These are phyloP conservation scores for Exophiala bonariae DNA, from an alignment of 2,329 filamentous ascomycete genomes.

Conservation along the genomic window DNA sequence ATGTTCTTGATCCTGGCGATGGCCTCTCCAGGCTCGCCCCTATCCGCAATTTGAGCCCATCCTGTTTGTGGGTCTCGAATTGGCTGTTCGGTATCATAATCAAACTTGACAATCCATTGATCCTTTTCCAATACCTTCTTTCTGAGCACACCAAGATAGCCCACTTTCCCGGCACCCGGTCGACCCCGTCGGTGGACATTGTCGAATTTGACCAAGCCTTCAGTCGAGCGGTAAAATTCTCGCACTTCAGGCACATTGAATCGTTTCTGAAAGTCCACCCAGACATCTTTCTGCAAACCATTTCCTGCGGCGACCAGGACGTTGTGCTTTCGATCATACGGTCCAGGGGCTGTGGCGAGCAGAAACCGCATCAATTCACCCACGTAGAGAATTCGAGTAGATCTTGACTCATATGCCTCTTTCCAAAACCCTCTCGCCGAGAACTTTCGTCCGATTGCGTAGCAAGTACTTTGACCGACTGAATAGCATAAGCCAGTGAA, in stretches of 20 bases:
- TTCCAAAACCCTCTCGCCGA: slow-evolving; percentile 25
- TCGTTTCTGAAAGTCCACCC: slow-evolving; percentile 44
- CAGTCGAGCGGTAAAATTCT: slow-evolving; percentile 78
- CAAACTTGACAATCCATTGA: slow-evolving; percentile 64
- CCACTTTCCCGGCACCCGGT: slow-evolving; percentile 54
- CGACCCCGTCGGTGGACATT: slow-evolving; percentile 66
- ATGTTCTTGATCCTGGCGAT: slow-evolving; percentile 65
- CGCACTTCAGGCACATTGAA: slow-evolving; percentile 52
- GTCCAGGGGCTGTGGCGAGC: slow-evolving; percentile 41
- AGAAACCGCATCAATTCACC: slow-evolving; percentile 52
- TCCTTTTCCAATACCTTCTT: slow-evolving; percentile 45
- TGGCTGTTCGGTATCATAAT: slow-evolving; percentile 68
- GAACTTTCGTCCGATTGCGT: slow-evolving; percentile 43
- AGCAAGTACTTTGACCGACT: slow-evolving; percentile 41
- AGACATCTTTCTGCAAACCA: slow-evolving; percentile 49
- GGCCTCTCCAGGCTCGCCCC: slow-evolving; percentile 73
- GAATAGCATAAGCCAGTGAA: slow-evolving; percentile 45
- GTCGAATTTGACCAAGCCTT: slow-evolving; percentile 65
- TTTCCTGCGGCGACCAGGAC: slow-evolving; percentile 49
- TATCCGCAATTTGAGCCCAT: slow-evolving; percentile 62
- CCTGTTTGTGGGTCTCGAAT: slow-evolving; percentile 66
- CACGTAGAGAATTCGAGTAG: slow-evolving; percentile 59
- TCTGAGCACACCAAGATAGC: slow-evolving; percentile 43
- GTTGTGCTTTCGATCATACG: slow-evolving; percentile 45
- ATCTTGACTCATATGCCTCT: slow-evolving; percentile 36